Conservation (phyloP, 305 asterid species). For the Fraxinus xanthoxyloides region DNA sequence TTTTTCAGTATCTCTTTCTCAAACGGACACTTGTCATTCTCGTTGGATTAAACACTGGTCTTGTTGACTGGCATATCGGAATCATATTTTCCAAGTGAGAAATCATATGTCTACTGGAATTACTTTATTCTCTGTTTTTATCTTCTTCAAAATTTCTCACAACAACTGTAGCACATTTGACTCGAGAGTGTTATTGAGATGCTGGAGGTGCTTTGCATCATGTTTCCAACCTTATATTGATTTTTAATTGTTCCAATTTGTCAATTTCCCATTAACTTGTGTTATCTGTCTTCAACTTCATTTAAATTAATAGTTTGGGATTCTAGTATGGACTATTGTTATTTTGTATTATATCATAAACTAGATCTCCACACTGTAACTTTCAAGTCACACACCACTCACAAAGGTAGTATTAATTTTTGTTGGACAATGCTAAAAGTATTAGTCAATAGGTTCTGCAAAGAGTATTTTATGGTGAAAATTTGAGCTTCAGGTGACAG, state of each 20-base stretch:
- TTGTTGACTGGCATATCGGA: too few relatives aligned
- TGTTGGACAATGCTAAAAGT: too few relatives aligned
- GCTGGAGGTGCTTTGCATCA: not conserved
- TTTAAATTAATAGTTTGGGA: not conserved
- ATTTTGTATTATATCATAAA: not conserved
- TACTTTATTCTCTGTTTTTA: too few relatives aligned
- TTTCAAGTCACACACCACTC: not conserved
- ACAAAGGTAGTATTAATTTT: not conserved
- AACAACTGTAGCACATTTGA: not conserved
- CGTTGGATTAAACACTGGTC: too few relatives aligned
- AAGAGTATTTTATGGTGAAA: too few relatives aligned
- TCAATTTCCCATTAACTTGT: not conserved
- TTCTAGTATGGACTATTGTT: not conserved
- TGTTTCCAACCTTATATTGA: not conserved
- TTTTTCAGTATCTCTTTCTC: too few relatives aligned
- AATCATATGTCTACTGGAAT: too few relatives aligned
- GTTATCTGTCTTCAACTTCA: not conserved
- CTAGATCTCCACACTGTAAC: not conserved
- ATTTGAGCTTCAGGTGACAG: too few relatives aligned
- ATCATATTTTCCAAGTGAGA: too few relatives aligned
- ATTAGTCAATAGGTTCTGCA: too few relatives aligned
- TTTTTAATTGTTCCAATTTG: not conserved
- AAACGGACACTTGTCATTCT: too few relatives aligned
- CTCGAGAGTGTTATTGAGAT: not conserved
- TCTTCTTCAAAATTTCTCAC: not conserved